These are phyloP conservation scores for Acanthamoeba culbertsoni DNA, from an alignment of 208 protist species.

Conservation along the genomic window DNA sequence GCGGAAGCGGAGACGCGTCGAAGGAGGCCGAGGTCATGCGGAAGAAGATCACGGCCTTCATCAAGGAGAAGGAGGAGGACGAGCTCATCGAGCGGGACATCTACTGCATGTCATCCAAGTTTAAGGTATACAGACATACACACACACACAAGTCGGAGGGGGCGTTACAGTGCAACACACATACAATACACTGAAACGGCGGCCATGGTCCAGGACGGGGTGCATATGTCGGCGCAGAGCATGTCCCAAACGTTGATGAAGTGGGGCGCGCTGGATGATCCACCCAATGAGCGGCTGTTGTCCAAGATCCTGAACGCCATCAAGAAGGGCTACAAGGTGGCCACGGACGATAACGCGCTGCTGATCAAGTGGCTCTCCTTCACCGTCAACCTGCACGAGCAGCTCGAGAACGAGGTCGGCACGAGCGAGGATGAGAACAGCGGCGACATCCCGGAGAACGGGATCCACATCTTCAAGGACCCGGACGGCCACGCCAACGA, in stretches of 20 bases:
- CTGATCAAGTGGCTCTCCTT: conserved; percentile 13
- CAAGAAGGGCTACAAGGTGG: background rate
- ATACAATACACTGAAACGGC: background rate
- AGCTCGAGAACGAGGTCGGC: background rate
- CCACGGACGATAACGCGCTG: background rate
- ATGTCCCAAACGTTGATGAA: background rate
- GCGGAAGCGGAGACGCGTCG: background rate
- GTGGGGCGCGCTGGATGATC: background rate
- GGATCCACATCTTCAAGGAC: background rate
- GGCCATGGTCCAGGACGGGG: background rate
- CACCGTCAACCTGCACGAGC: background rate
- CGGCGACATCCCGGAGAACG: background rate
- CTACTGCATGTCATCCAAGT: background rate
- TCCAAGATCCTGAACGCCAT: background rate
- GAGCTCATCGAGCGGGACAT: background rate
- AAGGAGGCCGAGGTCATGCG: background rate
- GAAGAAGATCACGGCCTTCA: background rate
- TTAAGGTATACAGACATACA: background rate
- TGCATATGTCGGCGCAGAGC: background rate
- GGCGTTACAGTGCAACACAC: too few species aligned
- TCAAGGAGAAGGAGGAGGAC: background rate
- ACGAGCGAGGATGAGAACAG: conserved; percentile 41
- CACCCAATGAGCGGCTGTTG: background rate
- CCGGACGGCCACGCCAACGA: background rate
- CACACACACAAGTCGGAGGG: too few species aligned